Evolutionary conservation across 768 basidiomycete genomes (phyloP).

Genomic region (Sarcodon sp.): DNA sequence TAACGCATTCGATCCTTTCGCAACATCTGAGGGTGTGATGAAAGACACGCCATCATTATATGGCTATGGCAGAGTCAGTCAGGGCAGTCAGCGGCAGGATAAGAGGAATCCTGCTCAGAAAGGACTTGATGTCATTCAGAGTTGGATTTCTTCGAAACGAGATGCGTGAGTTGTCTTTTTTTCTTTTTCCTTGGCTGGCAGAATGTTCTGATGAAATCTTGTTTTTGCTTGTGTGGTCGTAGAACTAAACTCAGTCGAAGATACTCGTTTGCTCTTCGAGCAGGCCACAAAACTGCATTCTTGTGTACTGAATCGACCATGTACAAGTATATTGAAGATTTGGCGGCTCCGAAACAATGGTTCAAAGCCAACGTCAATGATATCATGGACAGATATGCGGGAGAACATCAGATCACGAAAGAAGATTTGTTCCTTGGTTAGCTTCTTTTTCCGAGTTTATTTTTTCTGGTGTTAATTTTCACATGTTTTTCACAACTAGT

Average conservation of each 20-base stretch:
- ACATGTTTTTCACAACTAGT: constrained; percentile 19
- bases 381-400: constrained; percentile 44
- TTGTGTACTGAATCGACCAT: constrained; percentile 59
- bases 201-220: background rate
- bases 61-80: constrained; percentile 47
- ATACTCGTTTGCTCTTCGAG: constrained; percentile 46
- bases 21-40: constrained; percentile 28
- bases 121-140: constrained; percentile 41
- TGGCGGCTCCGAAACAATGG: constrained; percentile 60
- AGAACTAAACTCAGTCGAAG: constrained; percentile 36
- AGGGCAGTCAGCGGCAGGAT: constrained; percentile 36
- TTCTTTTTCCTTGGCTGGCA: background rate
- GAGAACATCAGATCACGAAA: constrained; percentile 17
- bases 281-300: constrained; percentile 53
- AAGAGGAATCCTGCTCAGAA: constrained; percentile 47
- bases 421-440: constrained; percentile 24
- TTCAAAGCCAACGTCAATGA: constrained; percentile 55
- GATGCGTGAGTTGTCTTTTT: constrained; percentile 22
- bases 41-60: constrained; percentile 42
- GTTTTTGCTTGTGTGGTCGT: background rate
- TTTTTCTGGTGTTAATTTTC: background rate
- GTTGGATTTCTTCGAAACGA: constrained; percentile 24
- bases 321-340: constrained; percentile 51
- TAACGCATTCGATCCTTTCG: constrained; percentile 47
- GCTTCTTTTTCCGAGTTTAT: constrained; percentile 4